Evolutionary conservation across 768 basidiomycete genomes (phyloP).

Genomic region (Astraeus odoratus): DNA sequence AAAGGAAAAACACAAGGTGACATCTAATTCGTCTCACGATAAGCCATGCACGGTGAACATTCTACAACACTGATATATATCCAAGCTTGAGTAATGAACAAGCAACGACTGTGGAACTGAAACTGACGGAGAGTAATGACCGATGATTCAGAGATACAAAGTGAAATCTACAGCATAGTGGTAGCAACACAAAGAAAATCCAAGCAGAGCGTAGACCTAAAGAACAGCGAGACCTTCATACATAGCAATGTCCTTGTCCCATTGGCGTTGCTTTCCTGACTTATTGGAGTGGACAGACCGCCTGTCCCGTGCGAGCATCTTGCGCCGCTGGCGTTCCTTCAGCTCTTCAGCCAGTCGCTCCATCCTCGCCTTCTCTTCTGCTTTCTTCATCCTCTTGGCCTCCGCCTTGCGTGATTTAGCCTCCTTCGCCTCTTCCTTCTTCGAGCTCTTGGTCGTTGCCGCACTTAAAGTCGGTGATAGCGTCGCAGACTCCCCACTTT

Average conservation of each 20-base stretch:
- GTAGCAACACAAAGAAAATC: slow-evolving; percentile 12
- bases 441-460: slow-evolving; percentile 9
- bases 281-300: slow-evolving; percentile 24
- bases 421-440: slow-evolving; percentile 28
- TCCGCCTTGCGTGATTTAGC: slow-evolving; percentile 38
- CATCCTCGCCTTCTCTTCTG: slow-evolving; percentile 31
- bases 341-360: slow-evolving; percentile 41
- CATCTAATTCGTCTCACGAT: slow-evolving; percentile 15
- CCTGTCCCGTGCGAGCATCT: slow-evolving; percentile 23
- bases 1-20: slow-evolving; percentile 6
- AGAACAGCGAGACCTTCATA: slow-evolving; percentile 24
- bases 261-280: slow-evolving; percentile 15
- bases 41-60: no score
- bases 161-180: slow-evolving; percentile 7
- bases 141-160: slow-evolving; percentile 10
- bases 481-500: slow-evolving; percentile 6
- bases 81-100: slow-evolving; percentile 1
- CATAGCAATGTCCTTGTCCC: slow-evolving; percentile 25
- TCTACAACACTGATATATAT: slow-evolving; percentile 24
- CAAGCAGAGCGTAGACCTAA: slow-evolving; percentile 9
- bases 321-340: slow-evolving; percentile 32
- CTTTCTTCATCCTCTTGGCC: slow-evolving; percentile 37
- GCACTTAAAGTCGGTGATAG: slow-evolving; percentile 16
- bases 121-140: slow-evolving; percentile 9
- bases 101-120: slow-evolving; percentile 8